phyloP scores from a whole-genome alignment of 306 rosid genomes.

The Clitoria ternatea region DNA sequence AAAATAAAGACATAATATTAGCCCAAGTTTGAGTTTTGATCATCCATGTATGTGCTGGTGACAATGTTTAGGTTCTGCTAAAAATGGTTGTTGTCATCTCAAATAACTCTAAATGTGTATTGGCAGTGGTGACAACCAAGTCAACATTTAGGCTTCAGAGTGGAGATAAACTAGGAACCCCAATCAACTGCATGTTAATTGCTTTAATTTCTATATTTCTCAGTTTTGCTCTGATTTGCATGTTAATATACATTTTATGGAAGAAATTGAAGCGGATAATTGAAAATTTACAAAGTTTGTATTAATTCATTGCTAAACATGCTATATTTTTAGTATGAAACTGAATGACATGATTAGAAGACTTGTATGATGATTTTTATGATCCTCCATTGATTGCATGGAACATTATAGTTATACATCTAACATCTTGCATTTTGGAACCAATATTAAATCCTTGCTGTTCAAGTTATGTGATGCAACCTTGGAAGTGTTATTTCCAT shows the following conservation, averaged over 20 bases:
- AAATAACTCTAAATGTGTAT: background rate
- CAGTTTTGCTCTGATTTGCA: background rate
- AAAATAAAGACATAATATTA: background rate
- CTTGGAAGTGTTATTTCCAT: background rate
- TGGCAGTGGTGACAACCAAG: background rate
- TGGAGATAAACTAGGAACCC: background rate
- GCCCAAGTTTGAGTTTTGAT: background rate
- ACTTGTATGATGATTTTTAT: background rate
- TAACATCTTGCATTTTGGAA: background rate
- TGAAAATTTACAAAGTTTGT: background rate
- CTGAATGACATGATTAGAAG: background rate
- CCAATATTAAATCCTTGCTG: background rate
- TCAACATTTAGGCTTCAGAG: background rate
- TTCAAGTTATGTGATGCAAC: conserved; percentile 8
- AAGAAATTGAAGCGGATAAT: background rate
- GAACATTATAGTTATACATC: too few species aligned
- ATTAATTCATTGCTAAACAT: background rate
- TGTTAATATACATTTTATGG: background rate
- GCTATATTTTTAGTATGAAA: background rate
- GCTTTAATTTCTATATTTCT: background rate
- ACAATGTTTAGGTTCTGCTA: background rate
- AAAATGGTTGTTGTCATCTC: background rate
- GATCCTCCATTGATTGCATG: background rate
- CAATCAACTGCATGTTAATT: background rate
- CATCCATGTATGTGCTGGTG: background rate